Percentiles rank a stretch among this genome's conserved stretches.
These are phyloP conservation scores for Penicillium malachiteum DNA, from an alignment of 495 filamentous ascomycete species.

Conservation along the genomic window DNA sequence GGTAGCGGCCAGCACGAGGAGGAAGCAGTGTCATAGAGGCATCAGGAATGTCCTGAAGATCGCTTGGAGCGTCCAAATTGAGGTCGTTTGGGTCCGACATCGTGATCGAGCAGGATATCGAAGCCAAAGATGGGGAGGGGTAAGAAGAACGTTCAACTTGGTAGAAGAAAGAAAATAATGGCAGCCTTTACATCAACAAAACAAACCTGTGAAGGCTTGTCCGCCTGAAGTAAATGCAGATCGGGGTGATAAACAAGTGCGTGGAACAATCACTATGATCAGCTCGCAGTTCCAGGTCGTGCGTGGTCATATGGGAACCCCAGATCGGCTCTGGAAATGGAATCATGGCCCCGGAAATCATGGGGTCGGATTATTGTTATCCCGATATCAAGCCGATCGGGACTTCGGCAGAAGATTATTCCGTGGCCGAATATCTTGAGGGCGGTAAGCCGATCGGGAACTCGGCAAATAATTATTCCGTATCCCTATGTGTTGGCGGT, in stretches of 20 bases:
- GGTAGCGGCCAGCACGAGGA: conserved; percentile 45
- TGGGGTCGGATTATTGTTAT: too few relatives aligned
- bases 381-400: too few relatives aligned
- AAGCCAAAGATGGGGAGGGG: conserved; percentile 11
- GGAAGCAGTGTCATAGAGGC: conserved; percentile 44
- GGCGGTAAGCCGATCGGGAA: too few relatives aligned
- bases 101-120: conserved; percentile 16
- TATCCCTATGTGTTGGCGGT: too few relatives aligned
- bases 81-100: conserved; percentile 47
- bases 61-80: conserved; percentile 48
- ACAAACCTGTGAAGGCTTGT: neutral
- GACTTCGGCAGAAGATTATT: too few relatives aligned
- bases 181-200: neutral
- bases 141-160: neutral
- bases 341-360: too few relatives aligned
- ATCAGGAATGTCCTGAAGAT: conserved; percentile 51
- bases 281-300: conserved; percentile 26
- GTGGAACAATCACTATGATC: conserved; percentile 40
- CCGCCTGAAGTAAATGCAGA: conserved; percentile 3
- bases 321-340: conserved; percentile 8
- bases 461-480: too few relatives aligned
- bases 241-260: conserved; percentile 35
- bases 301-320: conserved; percentile 39
- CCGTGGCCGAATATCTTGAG: too few relatives aligned
- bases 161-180: neutral